These are phyloP conservation scores for Solanum clarkiae DNA, from an alignment of 257 asterid species.

Conservation along the genomic window DNA sequence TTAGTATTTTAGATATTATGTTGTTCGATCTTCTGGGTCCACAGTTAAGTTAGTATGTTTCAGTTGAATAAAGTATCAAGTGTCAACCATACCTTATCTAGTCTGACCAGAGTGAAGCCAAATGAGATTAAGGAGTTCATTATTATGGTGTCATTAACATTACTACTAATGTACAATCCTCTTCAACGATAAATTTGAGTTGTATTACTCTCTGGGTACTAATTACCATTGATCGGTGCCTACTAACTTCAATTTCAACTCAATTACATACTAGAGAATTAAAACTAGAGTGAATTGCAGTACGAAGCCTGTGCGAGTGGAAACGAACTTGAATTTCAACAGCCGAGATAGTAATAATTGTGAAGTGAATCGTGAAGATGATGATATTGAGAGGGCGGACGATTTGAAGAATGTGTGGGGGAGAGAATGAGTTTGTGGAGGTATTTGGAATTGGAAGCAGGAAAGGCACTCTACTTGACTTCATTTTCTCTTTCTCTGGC, in stretches of 20 bases:
- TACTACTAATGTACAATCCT: neutral
- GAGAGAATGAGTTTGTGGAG: conserved; percentile 45
- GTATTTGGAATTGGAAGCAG: conserved; percentile 72
- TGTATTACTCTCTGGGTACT: neutral
- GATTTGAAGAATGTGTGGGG: neutral
- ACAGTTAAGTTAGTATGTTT: too few relatives aligned
- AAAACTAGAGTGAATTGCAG: neutral
- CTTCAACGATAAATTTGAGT: neutral
- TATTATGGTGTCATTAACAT: neutral
- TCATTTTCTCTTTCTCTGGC: conserved; percentile 53
- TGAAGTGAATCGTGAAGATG: neutral
- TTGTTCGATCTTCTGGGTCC: too few relatives aligned
- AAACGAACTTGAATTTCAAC: neutral
- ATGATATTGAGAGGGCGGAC: neutral
- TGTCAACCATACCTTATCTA: too few relatives aligned
- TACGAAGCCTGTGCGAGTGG: neutral
- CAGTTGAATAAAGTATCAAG: too few relatives aligned
- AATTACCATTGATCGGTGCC: neutral
- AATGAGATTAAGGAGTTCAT: too few relatives aligned
- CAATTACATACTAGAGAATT: neutral
- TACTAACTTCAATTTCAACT: neutral
- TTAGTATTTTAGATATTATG: too few relatives aligned
- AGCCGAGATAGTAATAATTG: neutral
- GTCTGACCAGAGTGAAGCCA: too few relatives aligned
- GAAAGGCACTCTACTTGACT: conserved; percentile 57